phyloP scores from a whole-genome alignment of 192 early-diverging fungal genomes.

The Backusella liffmaniae region DNA sequence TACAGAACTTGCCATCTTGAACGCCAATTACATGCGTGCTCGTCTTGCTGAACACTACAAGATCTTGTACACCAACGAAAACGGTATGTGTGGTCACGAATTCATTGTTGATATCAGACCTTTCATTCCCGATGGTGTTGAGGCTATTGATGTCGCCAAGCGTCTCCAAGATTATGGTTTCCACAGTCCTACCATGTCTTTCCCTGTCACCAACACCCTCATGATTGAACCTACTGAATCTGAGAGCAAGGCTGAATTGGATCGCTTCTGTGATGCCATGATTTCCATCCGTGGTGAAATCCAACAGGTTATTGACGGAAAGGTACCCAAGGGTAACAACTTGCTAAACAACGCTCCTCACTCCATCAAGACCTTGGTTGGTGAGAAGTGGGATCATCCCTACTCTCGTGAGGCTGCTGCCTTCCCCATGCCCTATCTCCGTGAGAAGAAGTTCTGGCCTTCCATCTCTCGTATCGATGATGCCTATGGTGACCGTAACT shows the following conservation, averaged over 20 bases:
- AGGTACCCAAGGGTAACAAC: slow-evolving; percentile 84
- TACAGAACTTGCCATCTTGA: slow-evolving; percentile 90
- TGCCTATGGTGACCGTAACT: slow-evolving; percentile 91
- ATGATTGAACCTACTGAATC: slow-evolving; percentile 99
- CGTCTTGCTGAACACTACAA: slow-evolving; percentile 90
- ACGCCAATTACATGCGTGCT: slow-evolving; percentile 98
- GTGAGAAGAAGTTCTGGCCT: slow-evolving; percentile 97
- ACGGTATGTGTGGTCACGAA: slow-evolving; percentile 98
- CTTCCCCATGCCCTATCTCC: slow-evolving; percentile 81
- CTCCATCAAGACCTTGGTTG: slow-evolving; percentile 71
- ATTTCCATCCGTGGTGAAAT: slow-evolving; percentile 95
- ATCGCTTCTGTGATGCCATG: slow-evolving; percentile 98
- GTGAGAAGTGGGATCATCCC: slow-evolving; percentile 81
- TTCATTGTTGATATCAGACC: slow-evolving; percentile 96
- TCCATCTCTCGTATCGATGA: slow-evolving; percentile 92
- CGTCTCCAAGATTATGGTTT: slow-evolving; percentile 98
- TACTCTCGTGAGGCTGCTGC: slow-evolving; percentile 90
- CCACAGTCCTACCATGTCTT: slow-evolving; percentile 99
- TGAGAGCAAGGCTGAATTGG: slow-evolving; percentile 89
- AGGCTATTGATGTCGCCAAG: slow-evolving; percentile 98
- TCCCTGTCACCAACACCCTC: slow-evolving; percentile 97
- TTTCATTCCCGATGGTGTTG: slow-evolving; percentile 79
- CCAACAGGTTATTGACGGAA: slow-evolving; percentile 79
- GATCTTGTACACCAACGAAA: slow-evolving; percentile 88
- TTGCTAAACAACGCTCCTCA: slow-evolving; percentile 90